These are phyloP conservation scores for Trichosporon sp. DNA, from an alignment of 1,284 basidiomycete species.

Conservation along the genomic window DNA sequence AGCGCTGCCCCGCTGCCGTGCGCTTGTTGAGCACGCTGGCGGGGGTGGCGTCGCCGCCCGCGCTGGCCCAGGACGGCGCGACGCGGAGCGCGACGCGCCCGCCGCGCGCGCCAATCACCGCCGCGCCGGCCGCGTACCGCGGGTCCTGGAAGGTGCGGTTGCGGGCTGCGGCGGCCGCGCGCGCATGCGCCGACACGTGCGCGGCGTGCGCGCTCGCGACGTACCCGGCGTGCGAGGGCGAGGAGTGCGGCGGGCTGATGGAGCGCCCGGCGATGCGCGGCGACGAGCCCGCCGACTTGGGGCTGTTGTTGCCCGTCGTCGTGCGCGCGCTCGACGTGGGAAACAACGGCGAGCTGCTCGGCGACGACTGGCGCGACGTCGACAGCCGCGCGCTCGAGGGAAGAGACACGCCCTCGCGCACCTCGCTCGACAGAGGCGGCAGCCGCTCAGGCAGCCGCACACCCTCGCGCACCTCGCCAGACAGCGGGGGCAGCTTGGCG, in stretches of 20 bases:
- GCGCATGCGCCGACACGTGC: not conserved
- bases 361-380: slow-evolving; percentile 2
- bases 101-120: slow-evolving; percentile 14
- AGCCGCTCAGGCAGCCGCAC: slow-evolving; percentile 9
- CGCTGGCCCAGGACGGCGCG: slow-evolving; percentile 26
- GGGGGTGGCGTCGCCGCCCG: slow-evolving; percentile 5
- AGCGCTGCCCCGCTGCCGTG: not conserved
- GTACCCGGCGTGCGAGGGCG: not conserved
- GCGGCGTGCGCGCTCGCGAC: not conserved
- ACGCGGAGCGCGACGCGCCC: slow-evolving; percentile 19
- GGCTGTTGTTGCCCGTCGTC: slow-evolving; percentile 2
- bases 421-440: not conserved
- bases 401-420: not conserved
- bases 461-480: slow-evolving; percentile 19
- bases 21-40: not conserved
- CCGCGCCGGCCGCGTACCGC: slow-evolving; percentile 21
- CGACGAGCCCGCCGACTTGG: not conserved
- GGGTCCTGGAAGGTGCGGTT: slow-evolving; percentile 19
- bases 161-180: not conserved
- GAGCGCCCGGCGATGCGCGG: not conserved
- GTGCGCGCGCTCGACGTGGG: slow-evolving; percentile 17
- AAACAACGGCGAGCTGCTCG: slow-evolving; percentile 7
- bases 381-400: not conserved
- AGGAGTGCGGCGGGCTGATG: slow-evolving; percentile 7
- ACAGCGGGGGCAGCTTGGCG: slow-evolving; percentile 1